phyloP scores from a whole-genome alignment of 257 asterid species.

The Voacanga thouarsii region DNA sequence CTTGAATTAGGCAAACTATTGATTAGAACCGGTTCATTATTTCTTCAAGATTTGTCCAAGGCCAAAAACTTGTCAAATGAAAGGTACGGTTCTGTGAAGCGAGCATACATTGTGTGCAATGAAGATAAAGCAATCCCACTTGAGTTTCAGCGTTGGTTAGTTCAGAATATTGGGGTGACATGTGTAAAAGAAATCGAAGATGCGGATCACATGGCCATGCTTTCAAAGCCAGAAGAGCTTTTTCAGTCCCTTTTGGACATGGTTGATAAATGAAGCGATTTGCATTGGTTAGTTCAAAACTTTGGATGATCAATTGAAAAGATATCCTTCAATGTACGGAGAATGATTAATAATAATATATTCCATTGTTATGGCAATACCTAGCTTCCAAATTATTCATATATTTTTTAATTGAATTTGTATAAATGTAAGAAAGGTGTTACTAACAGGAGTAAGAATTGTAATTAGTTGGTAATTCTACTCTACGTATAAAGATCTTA shows the following conservation, averaged over 20 bases:
- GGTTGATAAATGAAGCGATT: too few relatives aligned
- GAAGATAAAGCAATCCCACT: not conserved
- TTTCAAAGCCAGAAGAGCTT: not conserved
- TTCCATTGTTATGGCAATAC: too few relatives aligned
- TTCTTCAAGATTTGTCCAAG: constrained; percentile 1
- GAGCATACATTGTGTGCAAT: not conserved
- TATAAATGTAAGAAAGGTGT: too few relatives aligned
- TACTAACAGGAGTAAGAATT: too few relatives aligned
- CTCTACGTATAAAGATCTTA: too few relatives aligned
- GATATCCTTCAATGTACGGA: too few relatives aligned
- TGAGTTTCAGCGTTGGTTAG: not conserved
- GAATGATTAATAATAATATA: too few relatives aligned
- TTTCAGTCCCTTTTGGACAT: not conserved
- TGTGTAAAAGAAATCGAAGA: not conserved
- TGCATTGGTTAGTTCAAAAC: too few relatives aligned
- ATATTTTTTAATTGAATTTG: too few relatives aligned
- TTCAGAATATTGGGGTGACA: not conserved
- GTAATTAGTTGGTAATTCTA: too few relatives aligned
- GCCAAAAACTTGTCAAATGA: not conserved
- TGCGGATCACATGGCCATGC: not conserved
- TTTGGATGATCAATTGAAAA: too few relatives aligned
- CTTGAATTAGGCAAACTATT: not conserved
- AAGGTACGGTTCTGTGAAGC: not conserved
- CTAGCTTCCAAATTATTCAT: too few relatives aligned
- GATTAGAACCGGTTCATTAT: not conserved